Evolutionary conservation across 768 basidiomycete genomes (phyloP), one percentile per base, ranked within the genome.

Genomic region (Russula sp.): DNA sequence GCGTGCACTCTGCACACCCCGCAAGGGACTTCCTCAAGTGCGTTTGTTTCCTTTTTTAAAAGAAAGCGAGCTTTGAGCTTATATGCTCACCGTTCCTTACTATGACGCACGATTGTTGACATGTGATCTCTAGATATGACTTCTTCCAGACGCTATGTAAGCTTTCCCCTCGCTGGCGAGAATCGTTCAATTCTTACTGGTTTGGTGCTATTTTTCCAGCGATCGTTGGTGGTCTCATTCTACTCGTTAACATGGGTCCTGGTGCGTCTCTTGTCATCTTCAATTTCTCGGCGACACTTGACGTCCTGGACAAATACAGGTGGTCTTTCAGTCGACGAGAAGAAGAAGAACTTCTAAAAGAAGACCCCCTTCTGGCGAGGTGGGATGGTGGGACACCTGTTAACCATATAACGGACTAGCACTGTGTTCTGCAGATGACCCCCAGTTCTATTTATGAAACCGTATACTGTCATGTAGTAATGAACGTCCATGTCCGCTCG

Each of bases 21-120:
- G 92, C 95, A 71, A 84, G 95, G 31, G 97, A 99, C 73, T 99
- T 98, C 86, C 84, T 98, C 71, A 98, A 98, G 90, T 95, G 71
- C 27, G 34, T 44, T 22, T 62, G 50, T 34, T 49, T 27, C 11
- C 35, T 10, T 22, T 8, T 51, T 37, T 39, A 16, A 42, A 34
- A 13, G 13, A n/a, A 20, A 22, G 20, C 47, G 49, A 66, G 20
- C 62, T 10, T 11, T 16, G 31, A 50, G n/a, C 20, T 44, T 51
- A 57, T 40, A 5, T 40, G n/a, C 47, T 44, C 63, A 13, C 52
- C 34, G n/a, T 20, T 47, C 35, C 20, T 55, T 62, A 14, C 45
- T 51, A 39, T 63, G 27, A 44, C 50, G 39, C 44, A 39, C 42
- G 31, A 32, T 45, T 49, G 49, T 52, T 61, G 56, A 55, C 61